These are phyloP conservation scores for Bretziella fagacearum DNA, from an alignment of 2,329 filamentous ascomycete genomes.

Conservation along the genomic window DNA sequence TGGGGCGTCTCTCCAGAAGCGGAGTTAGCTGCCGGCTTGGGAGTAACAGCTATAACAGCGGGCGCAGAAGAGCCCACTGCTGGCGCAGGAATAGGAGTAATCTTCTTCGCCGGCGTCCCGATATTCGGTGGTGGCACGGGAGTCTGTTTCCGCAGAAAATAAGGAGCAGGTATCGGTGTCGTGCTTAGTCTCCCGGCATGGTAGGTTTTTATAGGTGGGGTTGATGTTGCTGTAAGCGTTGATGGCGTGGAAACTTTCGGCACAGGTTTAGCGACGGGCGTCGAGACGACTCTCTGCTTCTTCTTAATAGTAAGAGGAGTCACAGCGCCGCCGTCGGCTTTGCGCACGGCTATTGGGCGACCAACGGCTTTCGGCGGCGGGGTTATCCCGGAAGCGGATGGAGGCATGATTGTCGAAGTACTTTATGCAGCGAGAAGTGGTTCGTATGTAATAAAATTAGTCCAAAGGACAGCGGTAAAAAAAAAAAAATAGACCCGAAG, in stretches of 20 bases:
- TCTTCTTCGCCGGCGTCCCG: background rate
- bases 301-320: slow-evolving; percentile 10
- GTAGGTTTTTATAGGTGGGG: slow-evolving; percentile 9
- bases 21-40: too few species aligned
- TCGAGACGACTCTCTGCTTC: slow-evolving; percentile 3
- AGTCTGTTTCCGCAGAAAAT: background rate
- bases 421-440: too few species aligned
- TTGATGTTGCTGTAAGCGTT: slow-evolving; percentile 4
- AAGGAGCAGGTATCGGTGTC: slow-evolving; percentile 11
- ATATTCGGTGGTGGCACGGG: slow-evolving; percentile 4
- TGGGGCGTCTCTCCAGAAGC: too few species aligned
- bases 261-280: background rate
- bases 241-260: slow-evolving; percentile 1
- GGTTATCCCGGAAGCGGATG: background rate
- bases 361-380: background rate
- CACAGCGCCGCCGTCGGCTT: slow-evolving; percentile 1
- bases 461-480: too few species aligned
- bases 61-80: too few species aligned
- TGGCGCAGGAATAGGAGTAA: background rate
- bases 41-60: too few species aligned
- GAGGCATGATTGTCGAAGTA: background rate
- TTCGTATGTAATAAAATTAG: too few species aligned
- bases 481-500: too few species aligned
- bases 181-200: slow-evolving; percentile 10
- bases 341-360: background rate